Evolutionary conservation across 371 early-diverging fungal species (phyloP).

Genomic region (Blastocladiella emersonii): DNA sequence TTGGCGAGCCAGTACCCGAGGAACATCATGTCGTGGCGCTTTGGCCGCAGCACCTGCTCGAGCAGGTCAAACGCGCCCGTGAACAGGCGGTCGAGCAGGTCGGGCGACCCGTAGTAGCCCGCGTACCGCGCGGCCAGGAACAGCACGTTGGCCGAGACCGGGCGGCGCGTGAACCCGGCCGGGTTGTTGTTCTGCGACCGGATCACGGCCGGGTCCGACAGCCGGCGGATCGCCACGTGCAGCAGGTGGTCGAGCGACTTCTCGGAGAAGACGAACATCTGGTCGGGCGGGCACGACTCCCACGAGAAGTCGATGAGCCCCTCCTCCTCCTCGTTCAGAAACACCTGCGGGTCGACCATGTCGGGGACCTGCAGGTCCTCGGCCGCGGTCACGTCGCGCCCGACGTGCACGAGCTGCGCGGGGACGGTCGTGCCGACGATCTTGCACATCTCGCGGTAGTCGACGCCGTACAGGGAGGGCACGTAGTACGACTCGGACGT

Average conservation of each 20-base stretch:
- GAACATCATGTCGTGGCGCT: slow-evolving; percentile 21
- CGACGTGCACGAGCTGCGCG: not conserved
- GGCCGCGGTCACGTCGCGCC: not conserved
- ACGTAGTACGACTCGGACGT: slow-evolving; percentile 5
- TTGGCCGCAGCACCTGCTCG: not conserved
- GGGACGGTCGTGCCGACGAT: slow-evolving; percentile 5
- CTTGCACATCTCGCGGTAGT: slow-evolving; percentile 4
- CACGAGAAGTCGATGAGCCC: slow-evolving; percentile 38
- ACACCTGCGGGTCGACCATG: not conserved
- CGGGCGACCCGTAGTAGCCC: slow-evolving; percentile 53
- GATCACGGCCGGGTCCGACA: slow-evolving; percentile 3
- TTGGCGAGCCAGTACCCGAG: slow-evolving; percentile 77
- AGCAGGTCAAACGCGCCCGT: slow-evolving; percentile 30
- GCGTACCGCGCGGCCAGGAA: slow-evolving; percentile 80
- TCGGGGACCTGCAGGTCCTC: not conserved
- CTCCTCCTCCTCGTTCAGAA: slow-evolving; percentile 17
- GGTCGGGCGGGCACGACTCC: slow-evolving; percentile 62
- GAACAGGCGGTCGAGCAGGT: slow-evolving; percentile 53
- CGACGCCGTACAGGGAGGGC: slow-evolving; percentile 4
- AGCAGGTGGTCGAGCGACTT: slow-evolving; percentile 53
- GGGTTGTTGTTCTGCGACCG: slow-evolving; percentile 25
- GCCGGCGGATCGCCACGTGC: slow-evolving; percentile 35
- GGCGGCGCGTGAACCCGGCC: slow-evolving; percentile 19
- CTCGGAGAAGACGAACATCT: slow-evolving; percentile 79
- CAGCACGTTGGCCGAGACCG: slow-evolving; percentile 66